Evolutionary conservation across 805 yeast species (phyloP).

Genomic region (Sungouiozyma ichnusensis): DNA sequence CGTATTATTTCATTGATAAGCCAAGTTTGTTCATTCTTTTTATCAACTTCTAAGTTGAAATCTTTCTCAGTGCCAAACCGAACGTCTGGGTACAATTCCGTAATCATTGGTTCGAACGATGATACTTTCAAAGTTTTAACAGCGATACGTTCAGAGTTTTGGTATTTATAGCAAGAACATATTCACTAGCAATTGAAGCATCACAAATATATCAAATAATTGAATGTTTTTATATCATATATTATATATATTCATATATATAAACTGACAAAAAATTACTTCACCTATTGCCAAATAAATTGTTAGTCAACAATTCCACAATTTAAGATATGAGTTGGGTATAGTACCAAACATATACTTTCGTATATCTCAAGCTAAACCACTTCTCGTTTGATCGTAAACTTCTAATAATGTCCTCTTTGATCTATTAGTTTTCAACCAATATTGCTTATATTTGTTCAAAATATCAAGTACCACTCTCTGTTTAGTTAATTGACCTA

Average conservation of each 20-base stretch:
- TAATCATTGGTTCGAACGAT: slow-evolving; percentile 18
- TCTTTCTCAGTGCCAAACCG: slow-evolving; percentile 13
- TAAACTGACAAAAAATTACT: too few species aligned
- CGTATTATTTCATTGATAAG: slow-evolving; percentile 36
- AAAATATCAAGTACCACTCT: slow-evolving; percentile 48
- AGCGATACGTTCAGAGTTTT: too few species aligned
- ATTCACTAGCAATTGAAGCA: too few species aligned
- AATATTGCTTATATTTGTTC: slow-evolving; percentile 45
- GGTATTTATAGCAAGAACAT: too few species aligned
- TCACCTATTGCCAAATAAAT: too few species aligned
- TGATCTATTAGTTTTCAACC: slow-evolving; percentile 19
- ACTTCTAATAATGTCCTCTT: slow-evolving; percentile 23
- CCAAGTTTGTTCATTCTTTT: slow-evolving; percentile 32
- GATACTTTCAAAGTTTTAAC: too few species aligned
- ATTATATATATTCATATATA: too few species aligned
- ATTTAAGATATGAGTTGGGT: too few species aligned
- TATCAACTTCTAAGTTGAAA: slow-evolving; percentile 6
- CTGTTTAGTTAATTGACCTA: slow-evolving; percentile 44
- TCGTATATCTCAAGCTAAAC: slow-evolving; percentile 1
- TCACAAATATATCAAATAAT: too few species aligned
- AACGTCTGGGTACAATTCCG: slow-evolving; percentile 27
- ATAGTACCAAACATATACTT: too few species aligned
- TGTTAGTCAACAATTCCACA: too few species aligned
- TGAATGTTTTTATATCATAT: too few species aligned
- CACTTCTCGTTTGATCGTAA: slow-evolving; percentile 15